Conservation (phyloP, 306 rosid genomes). For the Vachellia pachyceras region DNA sequence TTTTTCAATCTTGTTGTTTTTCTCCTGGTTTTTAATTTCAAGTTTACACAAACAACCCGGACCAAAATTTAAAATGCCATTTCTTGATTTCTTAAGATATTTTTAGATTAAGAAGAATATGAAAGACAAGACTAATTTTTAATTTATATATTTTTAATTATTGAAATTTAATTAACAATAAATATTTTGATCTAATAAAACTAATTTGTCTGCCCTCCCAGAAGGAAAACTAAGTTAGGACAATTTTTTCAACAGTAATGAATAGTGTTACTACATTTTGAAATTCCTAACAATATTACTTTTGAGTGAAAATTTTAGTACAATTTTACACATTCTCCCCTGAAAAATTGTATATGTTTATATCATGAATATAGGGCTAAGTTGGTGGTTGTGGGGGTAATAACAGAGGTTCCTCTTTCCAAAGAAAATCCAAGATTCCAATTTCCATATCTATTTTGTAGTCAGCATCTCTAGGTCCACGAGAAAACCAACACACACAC, state of each 20-base stretch:
- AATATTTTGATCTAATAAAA: neutral
- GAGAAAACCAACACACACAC: too few species aligned
- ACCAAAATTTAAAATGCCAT: neutral
- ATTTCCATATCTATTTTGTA: neutral
- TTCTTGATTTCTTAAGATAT: neutral
- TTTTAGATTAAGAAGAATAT: neutral
- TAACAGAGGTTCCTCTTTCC: neutral
- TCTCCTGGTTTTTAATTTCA: neutral
- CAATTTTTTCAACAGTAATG: too few species aligned
- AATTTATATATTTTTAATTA: neutral
- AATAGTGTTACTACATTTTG: too few species aligned
- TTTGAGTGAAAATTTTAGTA: too few species aligned
- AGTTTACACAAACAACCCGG: neutral
- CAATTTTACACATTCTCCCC: too few species aligned
- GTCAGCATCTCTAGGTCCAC: neutral
- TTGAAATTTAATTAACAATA: neutral
- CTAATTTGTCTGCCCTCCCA: neutral
- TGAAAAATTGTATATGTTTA: too few species aligned
- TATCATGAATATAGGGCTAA: too few species aligned
- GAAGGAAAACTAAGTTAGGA: too few species aligned
- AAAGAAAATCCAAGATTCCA: neutral
- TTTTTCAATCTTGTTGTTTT: neutral
- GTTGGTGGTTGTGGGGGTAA: neutral
- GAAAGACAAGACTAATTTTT: too few species aligned
- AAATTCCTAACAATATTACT: too few species aligned